Base-by-base conservation (phyloP, 176 grass and related monocot species). In the Ampelocalamus luodianensis region DNA sequence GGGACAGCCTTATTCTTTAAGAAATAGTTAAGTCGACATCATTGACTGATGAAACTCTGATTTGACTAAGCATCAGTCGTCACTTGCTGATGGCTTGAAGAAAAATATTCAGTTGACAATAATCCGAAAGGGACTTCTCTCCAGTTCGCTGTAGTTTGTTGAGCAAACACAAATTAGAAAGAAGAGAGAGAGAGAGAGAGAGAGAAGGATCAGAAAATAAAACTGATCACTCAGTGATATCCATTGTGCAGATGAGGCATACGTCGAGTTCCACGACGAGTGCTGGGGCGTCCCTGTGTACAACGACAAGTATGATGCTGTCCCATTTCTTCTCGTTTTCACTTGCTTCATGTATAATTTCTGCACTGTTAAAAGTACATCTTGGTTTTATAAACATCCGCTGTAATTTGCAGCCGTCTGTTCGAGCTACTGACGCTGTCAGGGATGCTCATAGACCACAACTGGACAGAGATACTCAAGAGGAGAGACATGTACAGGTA, bases 391-490 rank as follows among this genome's bases (percentile, higher is more conserved):
- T 29, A 14, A 8, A 48, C 54, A 14, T 72, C 29, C 34, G 1
- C 5, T 71, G 76, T 75, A 38, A 37, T 79, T 34, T 70, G 20
- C 49, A 97, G 96, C 70, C 89, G 78, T 8, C 96, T 98, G 49
- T 98, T 98, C 60, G 93, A 98, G 80, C 80, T 98, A 14, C 89
- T 98, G 4, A 45, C 91, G 10, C 74, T 98, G 27, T 98, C 93
- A n/a, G 96, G 93, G 38, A 92, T 98, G 91, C 96, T 98, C 20
- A 95, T 98, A 20, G 96, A 98, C 77, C 90, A 93, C 83, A 98
- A 87, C 64, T 98, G 96, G 96, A 93, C 96, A 55, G 96, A 98
- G 84, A 98, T 98, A 26, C 89, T 98, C 68, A 98, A 92, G 93
- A 89, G 82, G 69, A 93, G 90, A 76, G 96, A 95, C 23, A 63